These are phyloP conservation scores for Miscanthus lutarioriparius DNA, from an alignment of 176 grass and related monocot genomes.

Conservation along the genomic window DNA sequence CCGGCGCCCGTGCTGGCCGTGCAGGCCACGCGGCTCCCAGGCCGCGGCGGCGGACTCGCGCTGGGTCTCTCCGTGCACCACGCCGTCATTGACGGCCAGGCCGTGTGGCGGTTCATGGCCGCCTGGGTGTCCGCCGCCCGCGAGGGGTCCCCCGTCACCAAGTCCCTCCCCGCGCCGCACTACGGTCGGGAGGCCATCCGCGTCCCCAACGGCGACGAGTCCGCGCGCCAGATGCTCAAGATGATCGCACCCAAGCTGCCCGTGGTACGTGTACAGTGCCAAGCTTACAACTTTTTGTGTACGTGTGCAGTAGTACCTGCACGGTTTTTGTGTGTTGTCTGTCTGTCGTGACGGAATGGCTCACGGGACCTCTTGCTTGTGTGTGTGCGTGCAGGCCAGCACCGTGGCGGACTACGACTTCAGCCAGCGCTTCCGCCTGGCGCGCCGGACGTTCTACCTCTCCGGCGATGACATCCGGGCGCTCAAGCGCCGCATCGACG, in stretches of 20 bases:
- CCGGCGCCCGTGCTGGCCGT: slow-evolving; percentile 46
- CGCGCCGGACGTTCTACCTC: slow-evolving; percentile 17
- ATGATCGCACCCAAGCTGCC: slow-evolving; percentile 43
- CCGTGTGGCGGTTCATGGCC: slow-evolving; percentile 39
- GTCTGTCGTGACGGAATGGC: background rate
- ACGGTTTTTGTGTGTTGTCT: no score
- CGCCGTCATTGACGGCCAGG: slow-evolving; percentile 43
- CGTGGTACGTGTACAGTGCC: background rate
- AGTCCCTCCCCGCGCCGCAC: background rate
- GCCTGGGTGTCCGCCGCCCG: slow-evolving; percentile 37
- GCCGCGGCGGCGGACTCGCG: background rate
- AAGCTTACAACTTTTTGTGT: background rate
- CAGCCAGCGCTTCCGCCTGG: background rate
- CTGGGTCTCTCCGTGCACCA: slow-evolving; percentile 51
- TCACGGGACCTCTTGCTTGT: background rate
- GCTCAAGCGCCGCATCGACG: slow-evolving; percentile 31
- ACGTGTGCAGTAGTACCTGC: no score
- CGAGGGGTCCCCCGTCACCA: slow-evolving; percentile 3
- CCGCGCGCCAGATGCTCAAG: slow-evolving; percentile 15
- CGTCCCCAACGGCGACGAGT: slow-evolving; percentile 21
- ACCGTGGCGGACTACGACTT: background rate
- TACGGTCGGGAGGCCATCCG: slow-evolving; percentile 9
- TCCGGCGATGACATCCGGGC: background rate
- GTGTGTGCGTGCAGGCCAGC: background rate
- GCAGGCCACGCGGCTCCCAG: slow-evolving; percentile 38